Evolutionary conservation across 768 basidiomycete species (phyloP).

Genomic region (Saitozyma sp.): DNA sequence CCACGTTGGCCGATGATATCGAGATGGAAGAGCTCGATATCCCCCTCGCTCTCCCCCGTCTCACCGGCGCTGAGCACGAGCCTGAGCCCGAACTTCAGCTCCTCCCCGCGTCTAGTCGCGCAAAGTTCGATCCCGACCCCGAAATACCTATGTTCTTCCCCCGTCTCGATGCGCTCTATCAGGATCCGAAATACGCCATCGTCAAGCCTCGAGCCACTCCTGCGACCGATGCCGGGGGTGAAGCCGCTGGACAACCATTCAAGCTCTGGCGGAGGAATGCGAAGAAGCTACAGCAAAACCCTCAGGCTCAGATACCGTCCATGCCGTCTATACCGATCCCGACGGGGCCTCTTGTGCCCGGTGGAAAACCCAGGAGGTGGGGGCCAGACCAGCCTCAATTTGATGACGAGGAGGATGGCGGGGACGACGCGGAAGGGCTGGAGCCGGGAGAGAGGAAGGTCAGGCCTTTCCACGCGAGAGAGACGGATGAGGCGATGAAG

Average conservation of each 20-base stretch:
- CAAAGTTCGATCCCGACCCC: conserved; percentile 29
- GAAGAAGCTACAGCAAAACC: no score
- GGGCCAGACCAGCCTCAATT: neutral
- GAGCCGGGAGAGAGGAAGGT: no score
- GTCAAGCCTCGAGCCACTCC: no score
- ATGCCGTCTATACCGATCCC: no score
- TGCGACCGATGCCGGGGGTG: conserved; percentile 8
- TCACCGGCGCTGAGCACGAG: neutral
- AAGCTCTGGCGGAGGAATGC: no score
- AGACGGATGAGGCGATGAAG: conserved; percentile 43
- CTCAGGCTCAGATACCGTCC: no score
- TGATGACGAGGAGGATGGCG: neutral
- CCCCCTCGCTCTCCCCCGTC: conserved; percentile 17
- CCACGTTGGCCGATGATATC: conserved; percentile 42
- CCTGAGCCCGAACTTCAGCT: conserved; percentile 12
- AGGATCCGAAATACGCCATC: neutral
- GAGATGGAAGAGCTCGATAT: conserved; percentile 47
- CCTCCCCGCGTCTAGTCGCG: conserved; percentile 11
- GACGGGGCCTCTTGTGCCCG: no score
- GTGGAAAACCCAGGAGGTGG: no score
- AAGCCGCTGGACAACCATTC: neutral
- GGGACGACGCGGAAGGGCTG: no score
- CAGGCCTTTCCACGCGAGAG: conserved; percentile 26
- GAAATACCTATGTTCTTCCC: conserved; percentile 43
- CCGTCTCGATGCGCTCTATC: conserved; percentile 7